Base-by-base conservation (phyloP, 1,284 basidiomycete genomes). In the Wallemia ichthyophaga region DNA sequence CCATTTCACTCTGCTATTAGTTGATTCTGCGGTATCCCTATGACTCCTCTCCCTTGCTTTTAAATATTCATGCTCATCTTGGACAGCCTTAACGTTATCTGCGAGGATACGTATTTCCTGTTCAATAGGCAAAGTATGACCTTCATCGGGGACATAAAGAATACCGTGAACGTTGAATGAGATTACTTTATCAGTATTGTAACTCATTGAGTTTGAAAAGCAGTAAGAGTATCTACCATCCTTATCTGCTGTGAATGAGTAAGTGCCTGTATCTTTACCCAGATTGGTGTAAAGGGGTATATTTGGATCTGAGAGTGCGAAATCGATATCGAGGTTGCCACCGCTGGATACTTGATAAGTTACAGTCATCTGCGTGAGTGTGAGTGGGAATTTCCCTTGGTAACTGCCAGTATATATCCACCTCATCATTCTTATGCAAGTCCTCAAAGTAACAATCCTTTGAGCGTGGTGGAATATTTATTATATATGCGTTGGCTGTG, bases 131-230 rank as follows among this genome's bases (percentile, higher is more conserved):
- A 87, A 87, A 63, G 88, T 83, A 33, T 69, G 65, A 31, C 70
- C 69, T 32, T 70, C 68, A 59, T 71, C 69, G 61, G 69, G 66
- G 26, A 92, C 79, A 66, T 88, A 98, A 62, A 98, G 84, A 58
- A 96, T 81, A 26, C 94, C 94, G 66, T 99, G 94, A 2, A 98
- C 92, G 69, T 98, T 98, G 75, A 99, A 99, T 84, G 82, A 85
- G 65, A 99, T 80, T 62, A 86, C 82, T 73, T 98, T 99, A 72
- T 92, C 85, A 55, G 85, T 81, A 64, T 95, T 82, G 26, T 84
- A 81, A 66, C 84, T 88, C 84, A 95, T 95, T 70, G 89, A 82
- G 70, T 99, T 99, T 57, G 85, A 89, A 76, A 98, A 98, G 73
- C 94, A 99, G 68, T 96, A 96, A 65, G 86, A 83, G 68, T 92